phyloP scores from a whole-genome alignment of 441 rosid species.

The Corymbia calophylla region DNA sequence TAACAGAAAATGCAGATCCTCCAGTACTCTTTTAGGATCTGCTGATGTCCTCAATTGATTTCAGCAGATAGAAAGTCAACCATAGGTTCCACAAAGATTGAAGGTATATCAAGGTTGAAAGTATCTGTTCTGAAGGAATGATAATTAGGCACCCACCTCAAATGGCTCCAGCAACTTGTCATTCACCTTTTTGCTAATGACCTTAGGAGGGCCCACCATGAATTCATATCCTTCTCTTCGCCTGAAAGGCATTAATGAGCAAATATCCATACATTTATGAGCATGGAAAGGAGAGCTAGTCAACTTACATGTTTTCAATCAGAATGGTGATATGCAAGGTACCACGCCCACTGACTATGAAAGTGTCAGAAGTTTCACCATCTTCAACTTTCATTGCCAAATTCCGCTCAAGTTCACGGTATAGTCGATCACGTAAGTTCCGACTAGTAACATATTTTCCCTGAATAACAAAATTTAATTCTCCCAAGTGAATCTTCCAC shows the following conservation, averaged over 20 bases:
- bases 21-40: not conserved
- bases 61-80: not conserved
- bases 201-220: conserved; percentile 99
- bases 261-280: conserved; percentile 8
- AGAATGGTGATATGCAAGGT: conserved; percentile 94
- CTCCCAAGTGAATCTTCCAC: not conserved
- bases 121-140: not conserved
- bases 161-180: conserved; percentile 80
- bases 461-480: conserved; percentile 18
- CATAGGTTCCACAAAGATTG: not conserved
- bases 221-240: conserved; percentile 98
- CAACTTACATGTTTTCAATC: conserved; percentile 84
- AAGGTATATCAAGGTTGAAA: not conserved
- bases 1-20: not conserved
- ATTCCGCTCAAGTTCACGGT: conserved; percentile 93
- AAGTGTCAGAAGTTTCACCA: conserved; percentile 96
- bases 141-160: conserved; percentile 48
- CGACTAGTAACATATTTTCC: conserved; percentile 97
- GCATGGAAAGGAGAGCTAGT: conserved; percentile 11
- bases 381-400: conserved; percentile 98
- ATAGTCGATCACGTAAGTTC: conserved; percentile 88
- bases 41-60: not conserved
- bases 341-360: conserved; percentile 93
- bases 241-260: conserved; percentile 40
- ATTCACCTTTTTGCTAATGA: conserved; percentile 73